Evolutionary conservation across 495 filamentous ascomycete species (phyloP), one percentile per base, ranked within the genome.

Genomic region (Astrothelium subdiscretum): DNA sequence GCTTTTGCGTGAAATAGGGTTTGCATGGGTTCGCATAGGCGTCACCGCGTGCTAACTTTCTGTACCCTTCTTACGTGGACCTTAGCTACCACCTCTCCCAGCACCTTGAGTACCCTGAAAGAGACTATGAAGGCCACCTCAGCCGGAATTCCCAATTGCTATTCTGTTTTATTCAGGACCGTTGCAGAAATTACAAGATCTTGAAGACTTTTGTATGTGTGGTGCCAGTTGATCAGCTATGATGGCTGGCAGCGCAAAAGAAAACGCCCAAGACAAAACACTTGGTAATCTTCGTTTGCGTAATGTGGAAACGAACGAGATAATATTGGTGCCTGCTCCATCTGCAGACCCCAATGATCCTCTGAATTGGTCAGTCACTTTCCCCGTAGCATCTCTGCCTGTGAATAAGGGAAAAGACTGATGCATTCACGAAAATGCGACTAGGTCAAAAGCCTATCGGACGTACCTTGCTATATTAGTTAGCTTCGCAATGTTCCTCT

Each of bases 401-500:
- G 18, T 0, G 11, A 11, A 31, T 20, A 59, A 10, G 18, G 13
- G 4, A 51, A 18, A 57, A 22, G 58, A 11, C 15, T 35, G 18
- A 38, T 60, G 18, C 12, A 18, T 18, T 59, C 22, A n/a, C n/a
- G n/a, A 38, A 38, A 0, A 38, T 38, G 8, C 35, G 35, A 38
- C 1, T 51, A 81, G 80, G 79, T 70, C 76, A 32, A 69, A 73
- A 70, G 65, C 67, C 58, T 75, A 74, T 65, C 80, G 79, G 44
- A 75, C 77, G 57, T 81, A 81, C 68, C 75, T 78, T 32, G 79
- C 79, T 57, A 43, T 70, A 2, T 62, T 81, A 8, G 76, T 81
- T 5, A 81, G 77, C 60, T 44, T 78, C 8, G 79, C 79, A 40
- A 80, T 83, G 71, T 74, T 81, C 60, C 75, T 82, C 62, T 81